A percentile compares a stretch with the other conserved stretches of the same genome.
These are phyloP conservation scores for Aureobasidium sp. DNA, from an alignment of 2,329 filamentous ascomycete genomes.

Conservation along the genomic window DNA sequence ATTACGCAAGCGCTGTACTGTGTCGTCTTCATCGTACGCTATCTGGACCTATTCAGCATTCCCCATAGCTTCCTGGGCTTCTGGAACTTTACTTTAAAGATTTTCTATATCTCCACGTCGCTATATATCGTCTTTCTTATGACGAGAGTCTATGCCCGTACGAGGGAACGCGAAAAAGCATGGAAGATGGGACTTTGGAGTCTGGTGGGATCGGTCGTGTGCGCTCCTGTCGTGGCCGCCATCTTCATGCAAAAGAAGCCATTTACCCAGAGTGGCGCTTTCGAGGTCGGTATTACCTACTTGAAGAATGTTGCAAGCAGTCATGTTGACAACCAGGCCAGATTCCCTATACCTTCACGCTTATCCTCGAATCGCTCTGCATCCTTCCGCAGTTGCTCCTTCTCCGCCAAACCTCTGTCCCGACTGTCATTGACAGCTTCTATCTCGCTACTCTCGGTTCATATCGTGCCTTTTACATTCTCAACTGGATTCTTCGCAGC, in stretches of 20 bases:
- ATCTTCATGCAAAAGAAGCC: constrained; percentile 46
- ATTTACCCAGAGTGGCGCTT: neutral
- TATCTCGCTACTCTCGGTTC: constrained; percentile 82
- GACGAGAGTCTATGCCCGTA: constrained; percentile 77
- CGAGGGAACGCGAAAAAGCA: constrained; percentile 83
- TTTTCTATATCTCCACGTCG: constrained; percentile 77
- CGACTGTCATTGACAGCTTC: constrained; percentile 94
- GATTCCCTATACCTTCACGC: constrained; percentile 80
- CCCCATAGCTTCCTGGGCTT: constrained; percentile 24
- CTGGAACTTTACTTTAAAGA: constrained; percentile 79
- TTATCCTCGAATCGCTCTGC: constrained; percentile 85
- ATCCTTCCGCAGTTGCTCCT: constrained; percentile 86
- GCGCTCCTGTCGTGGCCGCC: constrained; percentile 65
- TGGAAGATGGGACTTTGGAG: constrained; percentile 79
- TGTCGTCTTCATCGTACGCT: constrained; percentile 76
- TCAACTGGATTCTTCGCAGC: constrained; percentile 78
- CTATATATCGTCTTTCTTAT: constrained; percentile 83
- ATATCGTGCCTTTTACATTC: constrained; percentile 80
- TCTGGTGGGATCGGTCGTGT: constrained; percentile 53
- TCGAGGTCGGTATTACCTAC: constrained; percentile 11
- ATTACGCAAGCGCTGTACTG: constrained; percentile 86
- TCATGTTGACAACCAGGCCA: constrained; percentile 27
- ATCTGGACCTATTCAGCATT: constrained; percentile 66
- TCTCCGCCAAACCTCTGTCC: constrained; percentile 87
- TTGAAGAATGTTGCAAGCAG: neutral